These are phyloP conservation scores for Fonsecaea erecta DNA, from an alignment of 2,329 filamentous ascomycete genomes.

Conservation along the genomic window DNA sequence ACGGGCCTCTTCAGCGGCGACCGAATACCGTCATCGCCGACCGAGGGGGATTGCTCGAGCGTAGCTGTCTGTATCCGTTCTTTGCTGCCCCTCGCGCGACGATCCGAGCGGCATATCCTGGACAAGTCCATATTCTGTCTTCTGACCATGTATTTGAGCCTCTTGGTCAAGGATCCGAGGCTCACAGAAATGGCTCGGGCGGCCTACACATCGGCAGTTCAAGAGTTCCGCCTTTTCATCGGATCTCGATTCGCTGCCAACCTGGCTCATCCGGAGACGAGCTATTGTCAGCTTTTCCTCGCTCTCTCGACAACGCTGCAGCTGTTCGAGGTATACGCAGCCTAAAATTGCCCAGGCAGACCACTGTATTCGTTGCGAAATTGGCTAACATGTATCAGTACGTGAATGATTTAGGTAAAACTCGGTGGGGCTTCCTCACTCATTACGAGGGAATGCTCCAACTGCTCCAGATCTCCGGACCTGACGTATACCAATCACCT, in stretches of 20 bases:
- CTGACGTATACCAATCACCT: constrained; percentile 12
- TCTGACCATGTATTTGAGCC: constrained; percentile 15
- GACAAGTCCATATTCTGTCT: constrained; percentile 9
- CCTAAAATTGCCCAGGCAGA: not conserved
- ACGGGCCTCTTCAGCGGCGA: constrained; percentile 13
- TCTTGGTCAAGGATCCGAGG: constrained; percentile 1
- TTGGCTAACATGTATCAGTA: not conserved
- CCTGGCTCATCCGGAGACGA: not conserved
- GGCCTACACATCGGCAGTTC: constrained; percentile 8
- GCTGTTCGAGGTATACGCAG: constrained; percentile 10
- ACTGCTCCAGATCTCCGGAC: constrained; percentile 7
- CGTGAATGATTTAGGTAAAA: constrained; percentile 9
- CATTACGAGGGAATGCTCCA: constrained; percentile 18
- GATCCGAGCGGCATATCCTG: not conserved
- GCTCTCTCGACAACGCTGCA: constrained; percentile 10
- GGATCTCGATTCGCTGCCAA: not conserved
- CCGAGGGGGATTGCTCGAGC: constrained; percentile 1
- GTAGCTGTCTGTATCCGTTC: constrained; percentile 13
- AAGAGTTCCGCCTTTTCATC: constrained; percentile 9
- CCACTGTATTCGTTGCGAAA: not conserved
- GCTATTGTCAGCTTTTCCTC: constrained; percentile 5
- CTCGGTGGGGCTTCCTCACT: not conserved
- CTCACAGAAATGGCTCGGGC: constrained; percentile 7
- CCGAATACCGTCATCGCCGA: not conserved
- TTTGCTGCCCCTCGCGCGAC: constrained; percentile 6